These are phyloP conservation scores for Gossypium turneri DNA, from an alignment of 345 rosid species.

Conservation along the genomic window DNA sequence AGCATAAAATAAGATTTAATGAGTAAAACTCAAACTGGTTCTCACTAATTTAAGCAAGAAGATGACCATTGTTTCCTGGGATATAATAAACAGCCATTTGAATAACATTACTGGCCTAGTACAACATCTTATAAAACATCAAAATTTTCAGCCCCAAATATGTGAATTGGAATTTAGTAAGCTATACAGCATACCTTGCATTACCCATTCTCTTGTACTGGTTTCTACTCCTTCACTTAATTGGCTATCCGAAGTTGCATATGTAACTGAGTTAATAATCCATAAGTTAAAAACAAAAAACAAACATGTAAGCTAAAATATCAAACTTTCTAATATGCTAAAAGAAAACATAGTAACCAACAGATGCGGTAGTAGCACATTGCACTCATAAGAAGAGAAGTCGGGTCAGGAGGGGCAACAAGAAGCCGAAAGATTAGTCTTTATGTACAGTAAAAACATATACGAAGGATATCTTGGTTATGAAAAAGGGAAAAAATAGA, in stretches of 20 bases:
- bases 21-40: not conserved
- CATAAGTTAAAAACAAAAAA: not conserved
- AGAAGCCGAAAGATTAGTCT: too few relatives aligned
- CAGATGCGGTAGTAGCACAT: too few relatives aligned
- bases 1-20: not conserved
- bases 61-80: not conserved
- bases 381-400: too few relatives aligned
- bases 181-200: conserved; percentile 52
- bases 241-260: conserved; percentile 50
- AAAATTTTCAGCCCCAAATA: not conserved
- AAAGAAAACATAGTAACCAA: not conserved
- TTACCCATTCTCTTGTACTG: conserved; percentile 61
- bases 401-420: too few relatives aligned
- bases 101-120: not conserved
- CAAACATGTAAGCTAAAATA: not conserved
- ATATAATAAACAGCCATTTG: not conserved
- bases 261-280: conserved; percentile 31
- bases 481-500: not conserved
- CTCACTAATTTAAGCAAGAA: not conserved
- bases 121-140: not conserved
- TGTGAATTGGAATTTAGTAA: not conserved
- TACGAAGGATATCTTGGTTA: too few relatives aligned
- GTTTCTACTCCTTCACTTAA: conserved; percentile 34
- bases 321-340: not conserved
- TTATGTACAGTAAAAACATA: too few relatives aligned